phyloP scores from a whole-genome alignment of 1,139 yeast genomes.

The Geotrichum restrictum region DNA sequence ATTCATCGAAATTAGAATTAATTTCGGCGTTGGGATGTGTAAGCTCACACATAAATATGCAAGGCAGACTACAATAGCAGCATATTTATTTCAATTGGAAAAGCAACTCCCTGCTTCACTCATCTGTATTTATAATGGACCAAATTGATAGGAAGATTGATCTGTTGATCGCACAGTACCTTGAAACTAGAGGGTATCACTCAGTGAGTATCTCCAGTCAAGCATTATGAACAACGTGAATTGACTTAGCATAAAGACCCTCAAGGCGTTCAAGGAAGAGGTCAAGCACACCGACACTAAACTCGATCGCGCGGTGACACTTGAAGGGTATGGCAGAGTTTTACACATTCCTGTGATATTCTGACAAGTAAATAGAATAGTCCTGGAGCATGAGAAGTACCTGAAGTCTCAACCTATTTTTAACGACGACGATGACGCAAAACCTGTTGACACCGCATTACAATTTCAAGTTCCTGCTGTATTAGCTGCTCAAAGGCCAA shows the following conservation, averaged over 20 bases:
- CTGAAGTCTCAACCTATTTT: conserved; percentile 17
- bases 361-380: conserved; percentile 8
- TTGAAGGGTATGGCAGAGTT: conserved; percentile 14
- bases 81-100: not conserved
- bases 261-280: conserved; percentile 14
- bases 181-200: conserved; percentile 14
- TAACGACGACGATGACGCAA: not conserved
- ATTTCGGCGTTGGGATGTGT: no score
- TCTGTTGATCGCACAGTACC: conserved; percentile 17
- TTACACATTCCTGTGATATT: not conserved
- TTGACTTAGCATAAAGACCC: conserved; percentile 6
- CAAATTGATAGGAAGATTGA: conserved; percentile 13
- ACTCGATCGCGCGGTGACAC: not conserved
- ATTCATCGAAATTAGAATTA: no score
- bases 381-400: conserved; percentile 17
- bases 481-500: not conserved
- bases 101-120: not conserved
- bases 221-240: not conserved
- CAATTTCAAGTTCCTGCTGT: conserved; percentile 3
- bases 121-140: not conserved
- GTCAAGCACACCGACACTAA: conserved; percentile 1
- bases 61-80: no score
- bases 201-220: conserved; percentile 8
- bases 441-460: conserved; percentile 8
- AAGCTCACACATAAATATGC: no score